Conservation (phyloP, 225 moss, liverwort and hornwort genomes). For the Antitrichia curtipendula region DNA sequence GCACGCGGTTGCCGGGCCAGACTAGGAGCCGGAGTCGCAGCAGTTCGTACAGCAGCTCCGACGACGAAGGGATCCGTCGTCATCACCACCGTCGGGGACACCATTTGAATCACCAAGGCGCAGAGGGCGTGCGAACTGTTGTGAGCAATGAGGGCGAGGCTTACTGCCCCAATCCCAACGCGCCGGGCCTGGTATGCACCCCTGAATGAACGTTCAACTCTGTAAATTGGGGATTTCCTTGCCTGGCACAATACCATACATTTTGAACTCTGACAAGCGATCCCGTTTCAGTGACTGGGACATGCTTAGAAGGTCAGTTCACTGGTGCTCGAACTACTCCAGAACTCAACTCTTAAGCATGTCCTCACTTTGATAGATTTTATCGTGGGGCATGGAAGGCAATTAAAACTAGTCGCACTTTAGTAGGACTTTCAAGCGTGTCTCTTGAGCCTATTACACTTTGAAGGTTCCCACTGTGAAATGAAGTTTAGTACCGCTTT, state of each 20-base stretch:
- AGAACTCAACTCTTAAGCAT: background rate
- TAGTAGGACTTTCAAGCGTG: background rate
- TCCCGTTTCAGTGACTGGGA: background rate
- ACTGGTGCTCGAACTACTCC: too few species aligned
- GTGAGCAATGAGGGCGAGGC: constrained; percentile 29
- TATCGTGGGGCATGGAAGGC: background rate
- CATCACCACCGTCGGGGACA: background rate
- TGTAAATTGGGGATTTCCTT: background rate
- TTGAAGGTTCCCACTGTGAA: background rate
- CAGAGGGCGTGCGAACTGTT: background rate
- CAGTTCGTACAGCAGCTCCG: background rate
- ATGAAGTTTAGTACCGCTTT: too few species aligned
- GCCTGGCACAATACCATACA: too few species aligned
- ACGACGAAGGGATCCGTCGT: background rate
- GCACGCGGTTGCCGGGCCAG: background rate
- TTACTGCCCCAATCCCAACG: constrained; percentile 25
- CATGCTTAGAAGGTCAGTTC: background rate
- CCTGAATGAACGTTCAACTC: too few species aligned
- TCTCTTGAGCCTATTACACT: background rate
- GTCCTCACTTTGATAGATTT: too few species aligned
- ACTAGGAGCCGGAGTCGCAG: background rate
- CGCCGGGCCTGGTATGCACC: background rate
- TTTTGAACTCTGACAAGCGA: background rate
- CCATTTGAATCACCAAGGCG: background rate
- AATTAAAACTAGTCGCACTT: too few species aligned